Conservation (phyloP, 2,329 filamentous ascomycete species). For the Fusarium lateritium region DNA sequence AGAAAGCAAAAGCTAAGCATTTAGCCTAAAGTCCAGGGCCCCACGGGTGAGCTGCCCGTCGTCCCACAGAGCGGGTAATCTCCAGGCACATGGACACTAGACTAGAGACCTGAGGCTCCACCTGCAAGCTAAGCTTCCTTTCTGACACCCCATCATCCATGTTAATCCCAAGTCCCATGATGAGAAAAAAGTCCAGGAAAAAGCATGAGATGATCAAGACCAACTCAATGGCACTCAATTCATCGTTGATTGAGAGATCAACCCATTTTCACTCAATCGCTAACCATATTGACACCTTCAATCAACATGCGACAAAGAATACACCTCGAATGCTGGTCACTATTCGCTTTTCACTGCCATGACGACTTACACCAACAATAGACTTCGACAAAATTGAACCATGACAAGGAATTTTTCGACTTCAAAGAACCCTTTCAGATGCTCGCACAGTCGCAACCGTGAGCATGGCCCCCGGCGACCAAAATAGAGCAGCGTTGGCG, state of each 20-base stretch:
- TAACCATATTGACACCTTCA: constrained; percentile 3
- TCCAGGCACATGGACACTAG: constrained; percentile 29
- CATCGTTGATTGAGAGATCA: constrained; percentile 6
- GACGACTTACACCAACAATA: constrained; percentile 39
- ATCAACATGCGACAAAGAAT: constrained; percentile 29
- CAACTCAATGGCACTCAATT: constrained; percentile 21
- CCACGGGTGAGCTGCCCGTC: constrained; percentile 38
- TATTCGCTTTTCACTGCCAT: constrained; percentile 12
- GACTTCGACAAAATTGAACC: constrained; percentile 11
- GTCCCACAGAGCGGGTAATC: constrained; percentile 48
- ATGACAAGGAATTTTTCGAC: constrained; percentile 13
- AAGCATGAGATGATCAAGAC: constrained; percentile 27
- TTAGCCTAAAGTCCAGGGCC: constrained; percentile 44
- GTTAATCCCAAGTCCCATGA: constrained; percentile 32
- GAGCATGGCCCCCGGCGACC: constrained; percentile 9
- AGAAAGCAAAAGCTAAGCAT: constrained; percentile 29
- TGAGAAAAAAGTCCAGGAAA: constrained; percentile 13
- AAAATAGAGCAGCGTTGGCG: constrained; percentile 21
- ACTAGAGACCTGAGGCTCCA: neutral
- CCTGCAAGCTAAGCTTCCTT: neutral
- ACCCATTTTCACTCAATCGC: neutral
- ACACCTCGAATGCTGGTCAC: neutral
- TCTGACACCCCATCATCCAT: constrained; percentile 9
- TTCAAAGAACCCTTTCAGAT: constrained; percentile 33
- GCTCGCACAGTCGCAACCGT: constrained; percentile 5